Conservation (phyloP, 768 basidiomycete species). For the Fibroporia radiculosa region DNA sequence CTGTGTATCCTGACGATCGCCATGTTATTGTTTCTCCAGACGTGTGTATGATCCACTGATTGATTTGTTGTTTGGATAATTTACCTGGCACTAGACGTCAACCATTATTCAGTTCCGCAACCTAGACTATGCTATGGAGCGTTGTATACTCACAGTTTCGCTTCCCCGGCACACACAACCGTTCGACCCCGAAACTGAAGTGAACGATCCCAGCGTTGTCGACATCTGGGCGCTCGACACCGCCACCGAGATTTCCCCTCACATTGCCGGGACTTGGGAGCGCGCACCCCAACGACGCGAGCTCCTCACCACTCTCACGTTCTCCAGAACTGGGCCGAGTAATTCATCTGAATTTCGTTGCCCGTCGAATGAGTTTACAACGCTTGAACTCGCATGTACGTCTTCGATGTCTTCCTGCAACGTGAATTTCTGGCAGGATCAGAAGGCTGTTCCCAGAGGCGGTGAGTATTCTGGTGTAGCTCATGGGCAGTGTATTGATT, state of each 20-base stretch:
- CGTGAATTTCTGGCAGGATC: conserved; percentile 12
- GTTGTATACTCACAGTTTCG: conserved; percentile 5
- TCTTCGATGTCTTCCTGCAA: neutral
- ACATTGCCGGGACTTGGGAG: neutral
- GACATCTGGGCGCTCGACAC: conserved; percentile 12
- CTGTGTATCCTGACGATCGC: conserved; percentile 11
- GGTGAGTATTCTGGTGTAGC: conserved; percentile 2
- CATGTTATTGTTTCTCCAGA: conserved; percentile 3
- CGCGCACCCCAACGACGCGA: conserved; percentile 3
- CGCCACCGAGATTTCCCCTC: conserved; percentile 6
- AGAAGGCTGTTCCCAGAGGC: conserved; percentile 1
- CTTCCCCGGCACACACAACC: neutral
- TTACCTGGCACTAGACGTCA: neutral
- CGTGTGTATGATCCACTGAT: neutral
- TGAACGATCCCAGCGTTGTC: conserved; percentile 1
- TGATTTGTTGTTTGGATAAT: neutral
- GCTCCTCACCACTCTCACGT: conserved; percentile 8
- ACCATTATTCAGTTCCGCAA: conserved; percentile 11
- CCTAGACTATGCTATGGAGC: conserved; percentile 14
- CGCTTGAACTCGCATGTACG: conserved; percentile 9
- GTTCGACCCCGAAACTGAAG: conserved; percentile 1
- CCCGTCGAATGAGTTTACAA: conserved; percentile 7
- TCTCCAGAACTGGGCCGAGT: neutral
- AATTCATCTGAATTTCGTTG: conserved; percentile 8
- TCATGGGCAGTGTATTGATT: neutral